Evolutionary conservation across 1,284 basidiomycete genomes (phyloP), one percentile per base, ranked within the genome.

Genomic region (Boletus mariae): DNA sequence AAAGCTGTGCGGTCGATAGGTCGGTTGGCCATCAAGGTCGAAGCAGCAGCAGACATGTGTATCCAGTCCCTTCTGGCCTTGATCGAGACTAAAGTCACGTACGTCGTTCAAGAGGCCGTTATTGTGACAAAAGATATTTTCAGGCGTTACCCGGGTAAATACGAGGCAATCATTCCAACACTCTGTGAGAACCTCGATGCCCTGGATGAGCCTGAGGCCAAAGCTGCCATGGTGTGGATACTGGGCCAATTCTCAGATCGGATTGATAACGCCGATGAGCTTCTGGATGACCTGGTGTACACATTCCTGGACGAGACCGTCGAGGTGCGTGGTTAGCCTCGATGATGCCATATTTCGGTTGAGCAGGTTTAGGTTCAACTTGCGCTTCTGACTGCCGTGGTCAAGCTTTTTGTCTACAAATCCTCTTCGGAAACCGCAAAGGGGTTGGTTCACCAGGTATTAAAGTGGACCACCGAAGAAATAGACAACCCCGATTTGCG

Each of bases 71-170:
- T 99, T 51, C 83, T 99, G 49, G 77, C 83, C 37, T 82, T 99
- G 57, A 90, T 99, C 61, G 90, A 96, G 65, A 96, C 92, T 28
- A 92, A 97, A 66, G 92, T 99, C 47, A 84, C 87, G 46, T 99
- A 99, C 69, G 97, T 99, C 49, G 93, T 98, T 5, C 97, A 99
- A 71, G 97, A 99, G 69, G 93, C 94, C 0, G 82, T 97, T 52
- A 96, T 99, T 52, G 96, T 99, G 54, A 96, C 92, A 75, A 98
- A 94, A 73, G 97, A 99, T 69, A 92, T 99, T 64, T 98, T 99
- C 81, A 83, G 97, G 57, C 84, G 94, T 60, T 99, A 99, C 73
- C 97, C 97, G 20, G 94, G 95, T 54, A 90, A 85, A 70, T 99
- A 99, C 71, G 95, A 98, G 73, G 90, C 89, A 44, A 88, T 99